Evolutionary conservation across 129 eudicot genomes (phyloP), one percentile per base, ranked within the genome.

Genomic region (Escallonia herrerae): DNA sequence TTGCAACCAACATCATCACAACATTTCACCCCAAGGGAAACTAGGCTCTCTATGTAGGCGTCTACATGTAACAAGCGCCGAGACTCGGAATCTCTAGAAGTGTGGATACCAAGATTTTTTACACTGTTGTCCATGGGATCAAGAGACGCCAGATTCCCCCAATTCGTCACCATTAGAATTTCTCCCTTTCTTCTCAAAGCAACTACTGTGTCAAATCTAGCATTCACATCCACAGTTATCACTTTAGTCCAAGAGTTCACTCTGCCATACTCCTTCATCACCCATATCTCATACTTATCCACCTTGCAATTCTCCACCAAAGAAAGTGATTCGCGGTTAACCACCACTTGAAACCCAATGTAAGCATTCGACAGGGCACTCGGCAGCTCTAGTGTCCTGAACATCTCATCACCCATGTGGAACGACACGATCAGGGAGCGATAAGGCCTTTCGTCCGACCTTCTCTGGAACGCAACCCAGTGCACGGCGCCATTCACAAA

Each of bases 251-350:
- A 80, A 7, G 89, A 79, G 40, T 64, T 73, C 2, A 44, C 7
- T 3, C 66, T 76, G 58, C 89, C 84, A 69, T 82, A 80, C 62
- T 77, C 82, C 65, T 76, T 77, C 89, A 86, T 83, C 65, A 72
- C 76, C 95, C 95, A 86, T 7, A 86, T 59, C 47, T 59, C 61
- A 63, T 77, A 79, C 50, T 77, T 71, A 4, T 77, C 47, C 48
- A 80, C 54, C 33, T 22, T 22, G 33, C 33, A 22, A 22, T 22
- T 22, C 0, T 22, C 33, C 33, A 22, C 33, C 33, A 22, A 22
- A 2, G 71, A 64, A 72, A 86, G 86, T 39, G 66, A 69, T 15
- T 57, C 78, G 64, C 74, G 66, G 44, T 58, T 52, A 4, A 15
- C 43, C 37, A n/a, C 53, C 22, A 82, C 62, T 22, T 22, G 33